phyloP scores from a whole-genome alignment of 345 rosid species.

The Brassica rapa region DNA sequence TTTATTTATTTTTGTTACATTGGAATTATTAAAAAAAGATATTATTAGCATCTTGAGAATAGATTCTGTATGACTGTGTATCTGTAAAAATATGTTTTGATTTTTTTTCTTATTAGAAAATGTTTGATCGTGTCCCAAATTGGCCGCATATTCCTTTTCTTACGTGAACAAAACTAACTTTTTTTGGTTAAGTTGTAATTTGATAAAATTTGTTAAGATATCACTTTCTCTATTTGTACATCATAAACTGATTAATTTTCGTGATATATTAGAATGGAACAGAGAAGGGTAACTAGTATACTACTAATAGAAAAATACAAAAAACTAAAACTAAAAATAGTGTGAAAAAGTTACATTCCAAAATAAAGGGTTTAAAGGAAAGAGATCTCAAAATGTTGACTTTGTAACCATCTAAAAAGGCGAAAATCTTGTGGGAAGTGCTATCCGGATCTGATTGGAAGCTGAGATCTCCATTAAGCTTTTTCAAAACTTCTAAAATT shows the following conservation, averaged over 20 bases:
- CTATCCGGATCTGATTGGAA: neutral
- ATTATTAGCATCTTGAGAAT: neutral
- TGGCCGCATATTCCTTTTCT: neutral
- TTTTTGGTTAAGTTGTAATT: neutral
- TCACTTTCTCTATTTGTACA: neutral
- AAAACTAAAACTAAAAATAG: neutral
- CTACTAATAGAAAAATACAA: neutral
- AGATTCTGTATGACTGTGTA: neutral
- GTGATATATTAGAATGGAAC: neutral
- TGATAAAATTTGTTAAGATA: neutral
- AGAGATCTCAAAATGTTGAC: neutral
- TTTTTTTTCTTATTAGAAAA: neutral
- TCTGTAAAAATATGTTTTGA: neutral
- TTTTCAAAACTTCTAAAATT: neutral
- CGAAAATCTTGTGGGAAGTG: neutral
- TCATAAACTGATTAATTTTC: neutral
- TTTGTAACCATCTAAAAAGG: neutral
- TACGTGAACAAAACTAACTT: neutral
- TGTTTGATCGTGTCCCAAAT: neutral
- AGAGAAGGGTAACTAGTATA: neutral
- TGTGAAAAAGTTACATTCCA: neutral
- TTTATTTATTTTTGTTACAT: conserved; percentile 6
- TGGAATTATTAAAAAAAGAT: neutral
- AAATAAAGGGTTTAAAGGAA: neutral
- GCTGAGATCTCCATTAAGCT: neutral